These are phyloP conservation scores for Paxillus ammoniavirescens DNA, from an alignment of 768 basidiomycete species.

Conservation along the genomic window DNA sequence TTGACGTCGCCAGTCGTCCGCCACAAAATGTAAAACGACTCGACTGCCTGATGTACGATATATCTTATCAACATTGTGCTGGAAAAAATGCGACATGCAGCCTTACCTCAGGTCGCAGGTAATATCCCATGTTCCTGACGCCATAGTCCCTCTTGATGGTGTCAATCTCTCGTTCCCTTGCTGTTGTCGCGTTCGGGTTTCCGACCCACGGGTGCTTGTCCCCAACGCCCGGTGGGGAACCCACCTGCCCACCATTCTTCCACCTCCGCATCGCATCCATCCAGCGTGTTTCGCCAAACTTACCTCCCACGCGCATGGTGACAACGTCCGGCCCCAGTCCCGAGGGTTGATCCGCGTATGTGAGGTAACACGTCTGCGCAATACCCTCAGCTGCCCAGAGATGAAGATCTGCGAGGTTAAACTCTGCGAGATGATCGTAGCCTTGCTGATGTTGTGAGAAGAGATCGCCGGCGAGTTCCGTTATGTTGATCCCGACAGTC, in stretches of 20 bases:
- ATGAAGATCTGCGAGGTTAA: conserved; percentile 62
- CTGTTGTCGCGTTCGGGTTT: conserved; percentile 17
- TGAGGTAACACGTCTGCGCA: conserved; percentile 66
- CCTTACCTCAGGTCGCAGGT: conserved; percentile 70
- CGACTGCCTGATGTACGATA: conserved; percentile 53
- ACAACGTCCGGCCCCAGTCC: conserved; percentile 67
- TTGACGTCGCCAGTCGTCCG: conserved; percentile 60
- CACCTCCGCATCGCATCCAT: conserved; percentile 41
- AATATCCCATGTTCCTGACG: conserved; percentile 44
- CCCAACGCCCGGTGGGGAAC: conserved; percentile 53
- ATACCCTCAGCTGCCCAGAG: conserved; percentile 76
- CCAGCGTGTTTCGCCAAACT: conserved; percentile 24
- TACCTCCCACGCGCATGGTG: conserved; percentile 32
- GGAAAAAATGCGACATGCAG: background rate
- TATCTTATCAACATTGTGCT: background rate
- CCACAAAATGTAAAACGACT: conserved; percentile 73
- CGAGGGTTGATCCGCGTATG: conserved; percentile 68
- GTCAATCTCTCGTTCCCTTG: conserved; percentile 19
- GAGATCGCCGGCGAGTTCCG: conserved; percentile 32
- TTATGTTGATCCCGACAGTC: conserved; percentile 45
- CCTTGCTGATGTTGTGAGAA: conserved; percentile 23
- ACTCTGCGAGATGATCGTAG: conserved; percentile 39
- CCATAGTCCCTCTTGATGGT: conserved; percentile 51
- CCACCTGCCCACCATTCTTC: conserved; percentile 44
- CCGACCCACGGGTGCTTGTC: conserved; percentile 33